Conservation (phyloP, 768 basidiomycete species). For the Collybia sp. region DNA sequence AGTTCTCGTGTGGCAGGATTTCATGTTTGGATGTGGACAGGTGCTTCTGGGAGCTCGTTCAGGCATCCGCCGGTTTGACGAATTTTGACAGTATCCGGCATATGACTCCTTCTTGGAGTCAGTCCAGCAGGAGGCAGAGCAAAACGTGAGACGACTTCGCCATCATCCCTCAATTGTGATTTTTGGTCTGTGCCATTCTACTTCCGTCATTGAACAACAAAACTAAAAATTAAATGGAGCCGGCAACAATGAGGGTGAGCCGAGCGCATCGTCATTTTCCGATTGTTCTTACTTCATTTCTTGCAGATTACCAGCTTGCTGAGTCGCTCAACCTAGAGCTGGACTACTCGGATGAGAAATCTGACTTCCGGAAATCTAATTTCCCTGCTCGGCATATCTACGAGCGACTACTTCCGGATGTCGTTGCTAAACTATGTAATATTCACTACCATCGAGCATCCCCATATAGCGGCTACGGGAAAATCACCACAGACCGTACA, state of each 20-base stretch:
- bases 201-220: too few relatives aligned
- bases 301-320: constrained; percentile 79
- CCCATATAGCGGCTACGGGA: constrained; percentile 82
- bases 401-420: constrained; percentile 74
- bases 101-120: constrained; percentile 74
- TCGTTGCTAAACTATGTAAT: constrained; percentile 61
- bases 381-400: constrained; percentile 92
- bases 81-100: constrained; percentile 68
- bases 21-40: constrained; percentile 95
- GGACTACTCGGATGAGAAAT: constrained; percentile 80
- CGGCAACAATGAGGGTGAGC: constrained; percentile 74
- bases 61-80: constrained; percentile 1
- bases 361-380: constrained; percentile 80
- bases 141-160: constrained; percentile 78
- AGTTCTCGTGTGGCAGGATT: constrained; percentile 97
- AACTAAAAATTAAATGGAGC: constrained; percentile 30
- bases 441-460: constrained; percentile 82
- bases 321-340: constrained; percentile 75
- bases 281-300: background rate
- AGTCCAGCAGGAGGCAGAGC: constrained; percentile 74
- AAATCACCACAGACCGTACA: constrained; percentile 63
- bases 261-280: background rate
- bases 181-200: constrained; percentile 50
- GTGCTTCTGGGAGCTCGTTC: constrained; percentile 27
- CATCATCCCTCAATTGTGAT: constrained; percentile 90